These are phyloP conservation scores for Agrocybe chaxingu DNA, from an alignment of 768 basidiomycete species.

Conservation along the genomic window DNA sequence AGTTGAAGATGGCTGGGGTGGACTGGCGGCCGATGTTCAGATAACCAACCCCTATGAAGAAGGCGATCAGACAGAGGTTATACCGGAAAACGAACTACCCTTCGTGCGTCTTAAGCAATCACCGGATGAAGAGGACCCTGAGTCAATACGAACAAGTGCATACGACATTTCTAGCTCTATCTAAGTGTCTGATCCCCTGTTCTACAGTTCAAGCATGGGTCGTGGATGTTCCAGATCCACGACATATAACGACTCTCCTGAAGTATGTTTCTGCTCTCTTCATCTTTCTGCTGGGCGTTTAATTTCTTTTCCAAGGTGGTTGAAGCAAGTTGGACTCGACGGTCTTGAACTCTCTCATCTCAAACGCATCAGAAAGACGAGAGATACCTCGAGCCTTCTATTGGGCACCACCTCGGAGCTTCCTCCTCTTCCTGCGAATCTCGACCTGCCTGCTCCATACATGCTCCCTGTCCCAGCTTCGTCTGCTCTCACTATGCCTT, in stretches of 20 bases:
- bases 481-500: constrained; percentile 64
- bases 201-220: constrained; percentile 69
- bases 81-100: constrained; percentile 60
- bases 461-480: constrained; percentile 57
- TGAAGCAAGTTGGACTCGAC: constrained; percentile 61
- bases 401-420: constrained; percentile 34
- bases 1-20: constrained; percentile 45
- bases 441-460: constrained; percentile 52
- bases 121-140: constrained; percentile 61
- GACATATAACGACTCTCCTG: constrained; percentile 56
- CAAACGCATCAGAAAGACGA: constrained; percentile 68
- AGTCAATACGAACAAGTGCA: constrained; percentile 55
- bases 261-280: constrained; percentile 38
- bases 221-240: constrained; percentile 65
- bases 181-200: neutral
- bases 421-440: constrained; percentile 48
- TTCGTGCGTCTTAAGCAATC: constrained; percentile 59
- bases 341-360: constrained; percentile 64
- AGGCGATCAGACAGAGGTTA: constrained; percentile 42
- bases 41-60: constrained; percentile 25
- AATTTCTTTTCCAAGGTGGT: constrained; percentile 49
- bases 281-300: neutral
- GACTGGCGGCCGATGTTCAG: constrained; percentile 25
- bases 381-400: constrained; percentile 49
- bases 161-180: constrained; percentile 1